Conservation (phyloP, 1,284 basidiomycete genomes). For the Trametes hirsuta region DNA sequence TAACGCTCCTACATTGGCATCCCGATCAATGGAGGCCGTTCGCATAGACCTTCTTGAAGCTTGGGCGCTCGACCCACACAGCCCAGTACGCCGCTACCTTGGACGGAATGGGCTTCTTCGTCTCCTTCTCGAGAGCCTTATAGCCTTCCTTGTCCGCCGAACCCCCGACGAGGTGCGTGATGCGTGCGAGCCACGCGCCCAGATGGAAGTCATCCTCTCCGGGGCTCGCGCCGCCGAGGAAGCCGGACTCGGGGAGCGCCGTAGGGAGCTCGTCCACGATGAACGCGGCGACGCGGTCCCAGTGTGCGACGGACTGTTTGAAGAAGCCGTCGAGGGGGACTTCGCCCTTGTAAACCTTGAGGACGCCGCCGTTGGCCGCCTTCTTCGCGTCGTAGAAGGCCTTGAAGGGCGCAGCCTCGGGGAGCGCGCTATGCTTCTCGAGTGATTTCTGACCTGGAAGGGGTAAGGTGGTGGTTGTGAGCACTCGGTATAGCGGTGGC, state of each 20-base stretch:
- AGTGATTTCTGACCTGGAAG: slow-evolving; percentile 46
- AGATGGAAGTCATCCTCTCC: slow-evolving; percentile 61
- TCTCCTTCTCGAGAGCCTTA: slow-evolving; percentile 43
- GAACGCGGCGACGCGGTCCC: slow-evolving; percentile 42
- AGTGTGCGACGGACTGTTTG: slow-evolving; percentile 43
- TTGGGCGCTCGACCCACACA: slow-evolving; percentile 56
- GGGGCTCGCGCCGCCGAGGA: slow-evolving; percentile 50
- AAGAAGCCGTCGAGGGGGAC: slow-evolving; percentile 48
- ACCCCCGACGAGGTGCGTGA: slow-evolving; percentile 41
- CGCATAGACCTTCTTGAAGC: slow-evolving; percentile 60
- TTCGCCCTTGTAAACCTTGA: slow-evolving; percentile 47
- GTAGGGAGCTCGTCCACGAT: slow-evolving; percentile 45
- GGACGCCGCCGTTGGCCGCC: slow-evolving; percentile 47
- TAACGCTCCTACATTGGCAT: background rate
- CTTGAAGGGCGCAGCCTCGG: slow-evolving; percentile 50
- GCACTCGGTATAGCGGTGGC: background rate
- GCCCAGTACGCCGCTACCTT: slow-evolving; percentile 49
- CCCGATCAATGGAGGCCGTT: slow-evolving; percentile 47
- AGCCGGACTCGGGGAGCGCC: slow-evolving; percentile 46
- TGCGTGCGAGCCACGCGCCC: slow-evolving; percentile 53
- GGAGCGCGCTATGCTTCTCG: slow-evolving; percentile 42
- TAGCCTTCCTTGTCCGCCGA: slow-evolving; percentile 40
- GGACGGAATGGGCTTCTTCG: slow-evolving; percentile 41
- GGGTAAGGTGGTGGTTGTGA: background rate
- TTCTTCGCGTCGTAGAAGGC: slow-evolving; percentile 57